Conservation (phyloP, 2,329 filamentous ascomycete species). For the Curvularia verruculosa region DNA sequence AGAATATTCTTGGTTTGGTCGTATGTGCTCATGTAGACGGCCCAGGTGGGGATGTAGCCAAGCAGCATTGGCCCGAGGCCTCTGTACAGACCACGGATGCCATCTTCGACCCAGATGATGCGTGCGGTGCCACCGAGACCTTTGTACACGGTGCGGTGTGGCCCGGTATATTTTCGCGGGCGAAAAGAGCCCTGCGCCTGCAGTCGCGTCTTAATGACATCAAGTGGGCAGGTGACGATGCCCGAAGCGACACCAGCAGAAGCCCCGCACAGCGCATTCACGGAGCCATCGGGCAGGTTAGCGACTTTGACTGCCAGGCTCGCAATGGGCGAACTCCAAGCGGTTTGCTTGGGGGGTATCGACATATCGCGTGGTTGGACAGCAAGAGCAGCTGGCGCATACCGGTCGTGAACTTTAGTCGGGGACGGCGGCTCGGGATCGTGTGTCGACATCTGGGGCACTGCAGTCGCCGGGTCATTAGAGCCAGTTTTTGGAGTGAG, state of each 20-base stretch:
- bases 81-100: conserved; percentile 87
- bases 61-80: conserved; percentile 92
- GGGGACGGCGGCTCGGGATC: conserved; percentile 47
- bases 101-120: conserved; percentile 87
- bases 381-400: conserved; percentile 39
- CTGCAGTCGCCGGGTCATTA: conserved; percentile 35
- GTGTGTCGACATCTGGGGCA: conserved; percentile 46
- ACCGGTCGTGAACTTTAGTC: conserved; percentile 37
- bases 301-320: conserved; percentile 50
- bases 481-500: conserved; percentile 15
- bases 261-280: conserved; percentile 87
- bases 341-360: conserved; percentile 19
- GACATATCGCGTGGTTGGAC: conserved; percentile 27
- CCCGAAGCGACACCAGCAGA: conserved; percentile 91
- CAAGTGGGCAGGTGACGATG: conserved; percentile 92
- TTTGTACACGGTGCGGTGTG: conserved; percentile 71
- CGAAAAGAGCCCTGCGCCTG: conserved; percentile 91
- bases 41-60: conserved; percentile 97
- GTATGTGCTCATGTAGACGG: conserved; percentile 96
- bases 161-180: conserved; percentile 56
- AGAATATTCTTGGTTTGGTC: conserved; percentile 82
- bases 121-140: conserved; percentile 85
- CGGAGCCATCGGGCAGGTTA: conserved; percentile 60
- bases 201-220: conserved; percentile 98
- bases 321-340: conserved; percentile 35